Base-by-base conservation (phyloP, 1,284 basidiomycete species). In the Boletus mariae region DNA sequence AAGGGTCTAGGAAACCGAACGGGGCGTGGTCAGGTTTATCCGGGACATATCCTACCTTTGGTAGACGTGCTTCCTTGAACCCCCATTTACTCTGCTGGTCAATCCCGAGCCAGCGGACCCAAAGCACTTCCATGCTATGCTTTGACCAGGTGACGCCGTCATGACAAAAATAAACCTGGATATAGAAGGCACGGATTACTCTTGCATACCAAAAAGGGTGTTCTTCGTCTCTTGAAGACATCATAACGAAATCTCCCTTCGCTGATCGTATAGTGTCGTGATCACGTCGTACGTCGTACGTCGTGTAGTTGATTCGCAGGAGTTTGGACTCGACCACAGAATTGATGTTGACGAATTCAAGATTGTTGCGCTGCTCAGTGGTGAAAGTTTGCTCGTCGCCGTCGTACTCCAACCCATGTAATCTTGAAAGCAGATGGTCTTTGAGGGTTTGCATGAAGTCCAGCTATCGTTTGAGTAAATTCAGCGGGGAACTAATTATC, bases 91-190 rank as follows among this genome's bases (percentile, higher is more conserved):
- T 5, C 7, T 38, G 40, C 5, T 40, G 45, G 3, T 42, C 42
- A 0, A 42, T 31, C 4, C 54, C 54, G 1, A 59, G 38, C 55
- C 58, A 59, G 1, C 15, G 35, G 8, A 59, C 42, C 49, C 52
- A 59, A 0, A 59, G 25, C 1, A 60, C 11, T 12, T 55, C 42
- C 31, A 26, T 28, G 41, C 45, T 62, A 15, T 43, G 15, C 17
- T 4, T 17, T 9, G 37, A 17, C 34, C 15, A n/a, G 15, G 8
- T 17, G 5, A 8, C 7, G 15, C n/a, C 37, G 4, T 17, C n/a
- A 9, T 1, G n/a, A n/a, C n/a, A 38, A n/a, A 38, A 38, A 8
- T 8, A 10, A 13, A 38, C n/a, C n/a, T 38, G 15, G 37, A 38
- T 38, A 9, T 38, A n/a, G 17, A 38, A 38, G 20, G 17, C n/a